Conservation (phyloP, 2,329 filamentous ascomycete species). For the Diaporthe destruens region DNA sequence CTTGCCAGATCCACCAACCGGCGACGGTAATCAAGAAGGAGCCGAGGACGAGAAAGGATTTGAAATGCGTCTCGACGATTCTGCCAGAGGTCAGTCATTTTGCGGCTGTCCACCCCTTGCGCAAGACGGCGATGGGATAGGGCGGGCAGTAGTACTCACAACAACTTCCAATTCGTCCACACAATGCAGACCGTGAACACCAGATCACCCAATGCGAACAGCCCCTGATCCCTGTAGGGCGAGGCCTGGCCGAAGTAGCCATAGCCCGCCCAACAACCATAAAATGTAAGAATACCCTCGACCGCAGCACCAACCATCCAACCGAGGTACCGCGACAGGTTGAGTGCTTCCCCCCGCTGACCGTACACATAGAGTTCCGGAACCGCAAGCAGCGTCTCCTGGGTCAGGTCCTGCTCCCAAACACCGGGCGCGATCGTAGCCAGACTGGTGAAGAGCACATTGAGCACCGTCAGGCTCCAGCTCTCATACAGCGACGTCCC, state of each 20-base stretch:
- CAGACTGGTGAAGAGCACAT: slow-evolving; percentile 92
- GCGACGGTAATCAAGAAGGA: slow-evolving; percentile 69
- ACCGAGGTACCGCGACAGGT: slow-evolving; percentile 76
- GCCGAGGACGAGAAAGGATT: slow-evolving; percentile 72
- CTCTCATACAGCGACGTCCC: slow-evolving; percentile 92
- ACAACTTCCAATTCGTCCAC: slow-evolving; percentile 81
- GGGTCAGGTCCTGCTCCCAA: slow-evolving; percentile 88
- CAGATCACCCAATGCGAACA: slow-evolving; percentile 81
- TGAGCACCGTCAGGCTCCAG: slow-evolving; percentile 90
- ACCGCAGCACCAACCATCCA: slow-evolving; percentile 83
- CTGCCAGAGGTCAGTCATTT: slow-evolving; percentile 52
- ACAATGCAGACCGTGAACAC: slow-evolving; percentile 78
- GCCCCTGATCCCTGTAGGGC: slow-evolving; percentile 71
- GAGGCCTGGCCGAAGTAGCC: slow-evolving; percentile 56
- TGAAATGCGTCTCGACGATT: slow-evolving; percentile 83
- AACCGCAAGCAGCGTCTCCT: slow-evolving; percentile 89
- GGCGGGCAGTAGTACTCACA: slow-evolving; percentile 62
- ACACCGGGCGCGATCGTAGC: slow-evolving; percentile 91
- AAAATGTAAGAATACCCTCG: slow-evolving; percentile 80
- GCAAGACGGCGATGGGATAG: background rate
- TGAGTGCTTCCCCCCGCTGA: slow-evolving; percentile 79
- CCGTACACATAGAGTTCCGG: slow-evolving; percentile 91
- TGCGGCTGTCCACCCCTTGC: background rate
- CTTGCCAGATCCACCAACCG: slow-evolving; percentile 82
- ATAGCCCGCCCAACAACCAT: slow-evolving; percentile 68